A percentile compares a stretch with the other conserved stretches of the same genome.
These are phyloP conservation scores for Lactarius tabidus DNA, from an alignment of 768 basidiomycete genomes.

Conservation along the genomic window DNA sequence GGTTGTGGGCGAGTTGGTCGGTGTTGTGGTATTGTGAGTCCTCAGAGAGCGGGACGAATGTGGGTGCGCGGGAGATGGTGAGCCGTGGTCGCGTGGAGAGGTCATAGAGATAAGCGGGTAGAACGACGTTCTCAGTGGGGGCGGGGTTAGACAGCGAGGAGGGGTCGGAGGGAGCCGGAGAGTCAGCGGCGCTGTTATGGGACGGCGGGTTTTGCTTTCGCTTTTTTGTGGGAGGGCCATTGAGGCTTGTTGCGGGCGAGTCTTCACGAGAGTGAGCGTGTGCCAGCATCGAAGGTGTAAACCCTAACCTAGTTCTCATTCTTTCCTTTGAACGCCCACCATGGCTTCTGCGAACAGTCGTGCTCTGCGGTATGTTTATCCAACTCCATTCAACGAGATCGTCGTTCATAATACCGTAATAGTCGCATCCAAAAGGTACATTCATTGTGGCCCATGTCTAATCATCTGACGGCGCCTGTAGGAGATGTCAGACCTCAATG, in stretches of 20 bases:
- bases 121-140: slow-evolving; percentile 44
- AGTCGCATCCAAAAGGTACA: slow-evolving; percentile 73
- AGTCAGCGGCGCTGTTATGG: slow-evolving; percentile 30
- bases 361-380: slow-evolving; percentile 15
- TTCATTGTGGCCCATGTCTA: slow-evolving; percentile 4
- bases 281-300: slow-evolving; percentile 14
- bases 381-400: background rate
- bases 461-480: slow-evolving; percentile 31
- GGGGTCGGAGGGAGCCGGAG: slow-evolving; percentile 36
- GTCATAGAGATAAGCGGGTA: slow-evolving; percentile 58
- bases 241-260: slow-evolving; percentile 23
- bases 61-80: slow-evolving; percentile 69
- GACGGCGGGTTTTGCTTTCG: slow-evolving; percentile 24
- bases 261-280: slow-evolving; percentile 31
- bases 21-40: slow-evolving; percentile 58
- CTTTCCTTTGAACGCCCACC: background rate
- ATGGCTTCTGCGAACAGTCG: background rate
- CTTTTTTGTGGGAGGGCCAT: slow-evolving; percentile 18
- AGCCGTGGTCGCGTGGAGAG: slow-evolving; percentile 67
- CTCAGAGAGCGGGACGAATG: slow-evolving; percentile 57
- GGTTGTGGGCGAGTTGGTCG: slow-evolving; percentile 68
- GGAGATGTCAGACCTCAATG: slow-evolving; percentile 64
- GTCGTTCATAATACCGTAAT: background rate
- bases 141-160: slow-evolving; percentile 30
- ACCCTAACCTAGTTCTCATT: slow-evolving; percentile 19